Conservation (phyloP, 208 protist genomes). For the Crithidia expoeki region DNA sequence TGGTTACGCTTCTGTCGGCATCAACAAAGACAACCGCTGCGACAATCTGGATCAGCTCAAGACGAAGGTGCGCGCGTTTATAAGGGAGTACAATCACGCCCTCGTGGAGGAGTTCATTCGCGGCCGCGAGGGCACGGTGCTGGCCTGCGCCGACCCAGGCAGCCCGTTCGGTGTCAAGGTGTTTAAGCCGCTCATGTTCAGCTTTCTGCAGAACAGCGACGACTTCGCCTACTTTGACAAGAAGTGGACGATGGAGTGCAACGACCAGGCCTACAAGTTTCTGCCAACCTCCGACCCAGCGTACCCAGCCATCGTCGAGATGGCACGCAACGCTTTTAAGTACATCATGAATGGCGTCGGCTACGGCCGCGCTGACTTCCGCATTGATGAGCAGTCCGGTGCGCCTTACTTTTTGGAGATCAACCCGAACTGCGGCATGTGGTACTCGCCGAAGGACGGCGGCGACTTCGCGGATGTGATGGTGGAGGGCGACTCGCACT, state of each 20-base stretch:
- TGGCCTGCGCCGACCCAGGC: slow-evolving; percentile 70
- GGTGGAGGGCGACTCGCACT: slow-evolving; percentile 77
- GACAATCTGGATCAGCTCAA: slow-evolving; percentile 80
- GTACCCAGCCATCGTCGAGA: slow-evolving; percentile 71
- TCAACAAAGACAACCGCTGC: slow-evolving; percentile 85
- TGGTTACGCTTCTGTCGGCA: slow-evolving; percentile 88
- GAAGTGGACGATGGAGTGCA: slow-evolving; percentile 85
- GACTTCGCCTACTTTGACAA: slow-evolving; percentile 92
- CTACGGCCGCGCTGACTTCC: slow-evolving; percentile 89
- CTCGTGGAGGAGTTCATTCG: slow-evolving; percentile 91
- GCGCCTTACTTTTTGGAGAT: slow-evolving; percentile 89
- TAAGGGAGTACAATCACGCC: slow-evolving; percentile 83
- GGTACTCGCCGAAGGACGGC: slow-evolving; percentile 81
- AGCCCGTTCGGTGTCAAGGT: slow-evolving; percentile 83
- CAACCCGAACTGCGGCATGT: slow-evolving; percentile 92
- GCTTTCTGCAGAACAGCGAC: slow-evolving; percentile 71
- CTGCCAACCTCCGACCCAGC: slow-evolving; percentile 71
- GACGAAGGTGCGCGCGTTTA: slow-evolving; percentile 62
- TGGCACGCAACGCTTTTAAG: slow-evolving; percentile 80
- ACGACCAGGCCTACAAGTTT: slow-evolving; percentile 67
- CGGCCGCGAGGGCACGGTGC: slow-evolving; percentile 84
- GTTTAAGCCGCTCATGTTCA: slow-evolving; percentile 88
- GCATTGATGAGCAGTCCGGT: slow-evolving; percentile 72
- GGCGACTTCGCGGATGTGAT: slow-evolving; percentile 89
- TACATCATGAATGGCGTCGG: slow-evolving; percentile 89